Base-by-base conservation (phyloP, 2,329 filamentous ascomycete species). In the Trematosphaeria pertusa region DNA sequence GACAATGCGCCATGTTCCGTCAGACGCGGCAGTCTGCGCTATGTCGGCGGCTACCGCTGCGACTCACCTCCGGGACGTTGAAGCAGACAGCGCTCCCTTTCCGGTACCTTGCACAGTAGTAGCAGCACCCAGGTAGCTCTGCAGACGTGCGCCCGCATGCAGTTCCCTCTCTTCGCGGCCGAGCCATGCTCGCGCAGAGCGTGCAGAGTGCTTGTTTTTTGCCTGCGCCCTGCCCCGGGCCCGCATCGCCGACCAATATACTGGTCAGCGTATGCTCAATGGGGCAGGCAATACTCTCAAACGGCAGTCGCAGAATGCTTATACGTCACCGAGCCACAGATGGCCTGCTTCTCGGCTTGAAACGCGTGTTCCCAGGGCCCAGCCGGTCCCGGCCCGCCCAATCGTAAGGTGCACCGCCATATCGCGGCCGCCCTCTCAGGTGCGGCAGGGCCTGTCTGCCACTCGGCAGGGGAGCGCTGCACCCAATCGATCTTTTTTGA, bases 241-340 rank as follows among this genome's bases (percentile, higher is more conserved):
- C 43, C 33, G 52, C 35, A 24, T 63, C 57, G 62, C 51, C 62
- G 60, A 63, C 61, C 57, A 55, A 37, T 26, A 46, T 50, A 32
- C 43, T 24, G 44, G 45, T 41, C 46, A 37, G 43, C 37, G 26
- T 24, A 38, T 30, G 26, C 53, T 48, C 33, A 26, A 55, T 56
- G 21, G 22, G 54, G 55, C 41, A 54, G 44, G 48, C 51, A 53
- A 50, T 56, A 51, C 21, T 34, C 15, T 19, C 42, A 32, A 22
- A 30, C 21, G 24, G 37, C 36, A 33, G n/a, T 26, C 17, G n/a
- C 18, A 44, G 32, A 11, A 17, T 6, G 11, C 37, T 37, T 19
- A 37, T 37, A 48, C 48, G 43, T 43, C 42, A 37, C 18, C 20
- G 12, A 43, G 45, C 52, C 48, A 40, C 51, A 24, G 4, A n/a